A percentile compares a stretch with the other conserved stretches of the same genome.
Evolutionary conservation across 768 basidiomycete species (phyloP).

Genomic region (Suillus paluster): DNA sequence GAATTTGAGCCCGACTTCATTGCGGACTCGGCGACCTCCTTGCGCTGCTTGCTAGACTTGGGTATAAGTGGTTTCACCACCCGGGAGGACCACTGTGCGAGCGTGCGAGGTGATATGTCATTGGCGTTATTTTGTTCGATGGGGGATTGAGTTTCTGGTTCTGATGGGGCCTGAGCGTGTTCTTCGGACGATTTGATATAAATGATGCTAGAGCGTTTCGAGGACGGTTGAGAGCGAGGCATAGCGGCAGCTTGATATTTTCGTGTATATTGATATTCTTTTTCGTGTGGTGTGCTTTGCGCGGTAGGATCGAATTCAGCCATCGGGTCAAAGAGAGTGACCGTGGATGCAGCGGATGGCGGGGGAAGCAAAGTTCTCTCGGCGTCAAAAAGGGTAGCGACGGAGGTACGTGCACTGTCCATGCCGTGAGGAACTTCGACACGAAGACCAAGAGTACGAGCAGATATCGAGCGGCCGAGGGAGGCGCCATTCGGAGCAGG

Average conservation of each 20-base stretch:
- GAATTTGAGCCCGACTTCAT: constrained; percentile 45
- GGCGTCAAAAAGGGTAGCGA: constrained; percentile 43
- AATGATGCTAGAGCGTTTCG: constrained; percentile 61
- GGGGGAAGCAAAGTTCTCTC: constrained; percentile 38
- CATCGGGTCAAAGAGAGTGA: constrained; percentile 59
- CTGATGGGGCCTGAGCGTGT: constrained; percentile 19
- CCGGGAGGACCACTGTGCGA: constrained; percentile 53
- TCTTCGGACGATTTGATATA: constrained; percentile 64
- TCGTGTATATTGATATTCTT: constrained; percentile 19
- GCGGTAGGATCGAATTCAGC: constrained; percentile 33
- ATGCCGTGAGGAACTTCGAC: constrained; percentile 54
- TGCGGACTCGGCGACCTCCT: constrained; percentile 23
- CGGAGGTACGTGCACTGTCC: constrained; percentile 56
- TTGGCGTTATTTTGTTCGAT: constrained; percentile 11
- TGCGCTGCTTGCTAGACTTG: constrained; percentile 54
- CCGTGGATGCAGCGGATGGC: constrained; percentile 63
- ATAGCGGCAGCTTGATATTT: constrained; percentile 24
- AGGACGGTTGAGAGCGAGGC: constrained; percentile 23
- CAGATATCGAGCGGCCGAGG: constrained; percentile 44
- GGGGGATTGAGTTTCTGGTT: neutral
- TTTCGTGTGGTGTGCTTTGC: constrained; percentile 68
- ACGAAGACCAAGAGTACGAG: constrained; percentile 51
- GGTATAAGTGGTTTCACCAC: constrained; percentile 58
- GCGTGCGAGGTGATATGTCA: constrained; percentile 31
- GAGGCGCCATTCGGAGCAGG: constrained; percentile 18